Percentiles rank a stretch among this genome's conserved stretches.
These are phyloP conservation scores for Sclerotinia sclerotiorum DNA, from an alignment of 2,329 filamentous ascomycete species.

Conservation along the genomic window DNA sequence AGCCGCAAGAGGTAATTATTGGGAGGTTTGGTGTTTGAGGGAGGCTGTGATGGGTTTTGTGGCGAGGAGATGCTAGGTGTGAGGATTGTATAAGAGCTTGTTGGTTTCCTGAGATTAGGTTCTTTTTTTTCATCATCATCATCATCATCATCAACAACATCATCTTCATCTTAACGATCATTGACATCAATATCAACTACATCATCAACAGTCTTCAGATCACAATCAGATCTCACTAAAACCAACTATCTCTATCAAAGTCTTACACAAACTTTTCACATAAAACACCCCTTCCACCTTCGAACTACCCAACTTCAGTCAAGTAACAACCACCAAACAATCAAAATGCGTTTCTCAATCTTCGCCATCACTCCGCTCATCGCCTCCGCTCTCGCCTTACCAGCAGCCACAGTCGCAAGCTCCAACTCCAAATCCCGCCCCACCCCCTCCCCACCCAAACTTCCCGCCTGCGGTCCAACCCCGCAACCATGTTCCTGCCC, in stretches of 20 bases:
- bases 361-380: conserved; percentile 7
- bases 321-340: neutral
- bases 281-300: neutral
- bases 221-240: neutral
- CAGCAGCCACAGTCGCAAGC: neutral
- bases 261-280: neutral
- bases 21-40: neutral
- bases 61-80: neutral
- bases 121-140: conserved; percentile 7
- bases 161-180: neutral
- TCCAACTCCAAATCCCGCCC: neutral
- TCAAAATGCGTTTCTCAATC: conserved; percentile 19
- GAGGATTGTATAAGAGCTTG: neutral
- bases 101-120: neutral
- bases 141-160: neutral
- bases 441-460: neutral
- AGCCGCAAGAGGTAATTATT: neutral
- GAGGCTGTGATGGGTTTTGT: neutral
- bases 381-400: neutral
- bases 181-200: neutral
- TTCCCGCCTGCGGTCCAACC: conserved; percentile 1
- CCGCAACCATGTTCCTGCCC: conserved; percentile 6
- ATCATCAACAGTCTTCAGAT: neutral
- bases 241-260: neutral
- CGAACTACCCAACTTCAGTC: neutral